Evolutionary conservation across 495 filamentous ascomycete species (phyloP), one percentile per base, ranked within the genome.

Genomic region (Filosporella fistucella): DNA sequence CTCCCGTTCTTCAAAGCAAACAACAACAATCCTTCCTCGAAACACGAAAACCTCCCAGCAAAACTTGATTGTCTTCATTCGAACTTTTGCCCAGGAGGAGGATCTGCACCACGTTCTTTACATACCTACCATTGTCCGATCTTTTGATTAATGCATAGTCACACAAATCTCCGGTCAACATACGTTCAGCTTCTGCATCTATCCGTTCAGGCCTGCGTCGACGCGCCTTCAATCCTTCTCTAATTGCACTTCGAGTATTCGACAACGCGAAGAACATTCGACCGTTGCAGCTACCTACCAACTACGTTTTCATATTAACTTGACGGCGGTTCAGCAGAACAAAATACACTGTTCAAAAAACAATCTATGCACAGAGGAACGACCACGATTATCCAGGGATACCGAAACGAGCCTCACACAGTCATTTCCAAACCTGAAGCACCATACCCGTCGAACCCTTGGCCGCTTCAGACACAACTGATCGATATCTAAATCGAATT

Each of bases 381-480:
- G n/a, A 38, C 35, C 20, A 13, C 35, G 35, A 39, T 30, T 28
- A 44, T 18, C 40, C 54, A 52, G 38, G 51, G 43, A 45, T 46
- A 50, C 32, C 49, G 54, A 56, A 56, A 56, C 54, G 36, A 48
- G 20, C 43, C 23, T 49, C 37, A 52, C 28, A 56, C 54, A 52
- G 30, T 26, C 38, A 45, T 30, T 30, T 37, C 26, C 21, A 38
- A 16, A 22, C 42, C 47, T 49, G 49, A 56, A 41, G 38, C 54
- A 51, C 22, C 14, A 41, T 36, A 32, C 18, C 43, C 37, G 21
- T 32, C 37, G n/a, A 47, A 14, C 43, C 43, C 40, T 38, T 42
- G 35, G 21, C 12, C 8, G 37, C 17, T 44, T 34, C 29, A 32
- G 18, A 52, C 32, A 49, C 39, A 29, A 20, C 16, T 38, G 24